Percentiles rank a stretch among this genome's conserved stretches.
Evolutionary conservation across 2,329 filamentous ascomycete species (phyloP).

Genomic region (Neophaeococcomyces aloes): DNA sequence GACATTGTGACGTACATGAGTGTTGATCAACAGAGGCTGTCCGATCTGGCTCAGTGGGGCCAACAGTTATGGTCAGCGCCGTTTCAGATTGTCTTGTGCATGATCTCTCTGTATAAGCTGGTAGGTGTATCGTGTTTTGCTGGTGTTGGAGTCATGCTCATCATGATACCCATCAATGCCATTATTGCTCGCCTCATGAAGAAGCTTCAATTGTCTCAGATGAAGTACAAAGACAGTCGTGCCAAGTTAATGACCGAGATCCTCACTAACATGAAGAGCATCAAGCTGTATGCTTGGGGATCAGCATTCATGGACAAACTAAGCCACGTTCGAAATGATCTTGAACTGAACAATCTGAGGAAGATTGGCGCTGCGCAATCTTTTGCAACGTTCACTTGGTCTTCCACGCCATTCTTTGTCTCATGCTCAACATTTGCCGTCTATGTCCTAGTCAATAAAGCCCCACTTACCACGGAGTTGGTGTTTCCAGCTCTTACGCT

Average conservation of each 20-base stretch:
- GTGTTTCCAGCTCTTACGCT: constrained; percentile 87
- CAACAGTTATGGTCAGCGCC: constrained; percentile 95
- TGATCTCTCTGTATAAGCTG: constrained; percentile 91
- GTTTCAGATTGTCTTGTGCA: constrained; percentile 91
- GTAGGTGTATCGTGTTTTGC: constrained; percentile 93
- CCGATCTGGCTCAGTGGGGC: constrained; percentile 89
- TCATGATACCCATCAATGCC: constrained; percentile 96
- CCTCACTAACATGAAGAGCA: constrained; percentile 98
- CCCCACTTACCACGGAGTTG: constrained; percentile 80
- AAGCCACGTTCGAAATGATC: constrained; percentile 89
- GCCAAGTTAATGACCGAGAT: constrained; percentile 95
- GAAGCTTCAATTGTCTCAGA: constrained; percentile 85
- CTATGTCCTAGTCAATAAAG: constrained; percentile 74
- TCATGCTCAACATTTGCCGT: constrained; percentile 94
- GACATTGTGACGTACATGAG: constrained; percentile 99
- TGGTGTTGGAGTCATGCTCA: constrained; percentile 84
- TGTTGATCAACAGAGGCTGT: constrained; percentile 87
- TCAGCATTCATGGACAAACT: constrained; percentile 95
- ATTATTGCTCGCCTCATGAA: constrained; percentile 90
- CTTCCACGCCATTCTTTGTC: constrained; percentile 90
- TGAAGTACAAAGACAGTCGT: constrained; percentile 97
- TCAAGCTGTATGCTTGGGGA: constrained; percentile 97
- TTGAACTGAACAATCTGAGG: constrained; percentile 86
- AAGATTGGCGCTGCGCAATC: constrained; percentile 93
- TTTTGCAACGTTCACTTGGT: constrained; percentile 96